Evolutionary conservation across 352 stramenopile genomes (phyloP).

Genomic region (Plasmopara halstedii): DNA sequence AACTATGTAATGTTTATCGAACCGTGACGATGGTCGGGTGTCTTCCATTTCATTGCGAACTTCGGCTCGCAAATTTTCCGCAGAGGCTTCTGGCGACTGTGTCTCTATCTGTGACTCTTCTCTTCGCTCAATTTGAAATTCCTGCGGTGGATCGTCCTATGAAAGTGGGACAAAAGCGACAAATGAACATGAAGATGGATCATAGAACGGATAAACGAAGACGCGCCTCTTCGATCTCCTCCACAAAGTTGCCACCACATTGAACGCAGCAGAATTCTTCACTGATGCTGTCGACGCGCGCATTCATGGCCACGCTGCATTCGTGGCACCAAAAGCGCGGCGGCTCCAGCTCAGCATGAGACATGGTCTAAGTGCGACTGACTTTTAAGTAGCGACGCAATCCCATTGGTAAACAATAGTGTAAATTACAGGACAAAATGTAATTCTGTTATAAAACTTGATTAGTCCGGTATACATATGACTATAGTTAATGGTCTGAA

Average conservation of each 20-base stretch:
- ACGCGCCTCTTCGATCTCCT: constrained; percentile 68
- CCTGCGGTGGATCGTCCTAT: constrained; percentile 62
- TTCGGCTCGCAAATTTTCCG: constrained; percentile 7
- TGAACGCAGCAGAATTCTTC: constrained; percentile 63
- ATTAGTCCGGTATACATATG: too few species aligned
- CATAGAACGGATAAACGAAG: background rate
- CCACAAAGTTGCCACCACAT: constrained; percentile 80
- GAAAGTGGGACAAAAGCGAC: constrained; percentile 3
- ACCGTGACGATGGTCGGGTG: constrained; percentile 15
- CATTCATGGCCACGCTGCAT: constrained; percentile 48
- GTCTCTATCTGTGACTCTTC: constrained; percentile 22
- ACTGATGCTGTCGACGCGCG: constrained; percentile 42
- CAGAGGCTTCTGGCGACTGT: background rate
- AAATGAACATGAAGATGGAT: constrained; percentile 7
- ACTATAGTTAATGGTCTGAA: too few species aligned
- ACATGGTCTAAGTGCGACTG: constrained; percentile 15
- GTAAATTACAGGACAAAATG: background rate
- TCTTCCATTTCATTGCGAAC: constrained; percentile 30
- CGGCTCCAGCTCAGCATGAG: constrained; percentile 8
- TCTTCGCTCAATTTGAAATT: constrained; percentile 30
- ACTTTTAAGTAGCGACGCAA: constrained; percentile 20
- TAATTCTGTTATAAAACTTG: too few species aligned
- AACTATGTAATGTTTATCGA: background rate
- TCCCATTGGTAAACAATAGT: constrained; percentile 9
- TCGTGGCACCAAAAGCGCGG: constrained; percentile 81